A percentile compares a stretch with the other conserved stretches of the same genome.
These are phyloP conservation scores for Fusarium floridanum DNA, from an alignment of 2,329 filamentous ascomycete genomes.

Conservation along the genomic window DNA sequence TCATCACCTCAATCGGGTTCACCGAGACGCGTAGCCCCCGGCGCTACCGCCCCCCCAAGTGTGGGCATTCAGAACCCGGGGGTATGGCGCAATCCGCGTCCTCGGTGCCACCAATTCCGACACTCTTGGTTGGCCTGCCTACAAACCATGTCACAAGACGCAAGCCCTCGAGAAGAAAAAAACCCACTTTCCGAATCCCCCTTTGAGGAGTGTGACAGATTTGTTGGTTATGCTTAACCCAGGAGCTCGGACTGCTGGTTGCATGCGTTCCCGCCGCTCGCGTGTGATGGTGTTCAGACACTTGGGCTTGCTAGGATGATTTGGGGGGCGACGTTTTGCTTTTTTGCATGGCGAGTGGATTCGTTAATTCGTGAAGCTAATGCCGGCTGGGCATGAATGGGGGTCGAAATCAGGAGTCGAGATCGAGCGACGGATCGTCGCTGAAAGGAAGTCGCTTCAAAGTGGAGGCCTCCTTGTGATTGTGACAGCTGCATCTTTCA, in stretches of 20 bases:
- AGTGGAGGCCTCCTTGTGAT: conserved; percentile 1
- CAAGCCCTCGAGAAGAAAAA: background rate
- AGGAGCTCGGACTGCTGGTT: background rate
- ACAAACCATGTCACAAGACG: background rate
- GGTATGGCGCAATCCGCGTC: conserved; percentile 8
- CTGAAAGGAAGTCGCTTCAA: background rate
- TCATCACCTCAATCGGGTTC: background rate
- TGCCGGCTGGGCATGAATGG: background rate
- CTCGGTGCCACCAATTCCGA: conserved; percentile 1
- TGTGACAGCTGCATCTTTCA: background rate
- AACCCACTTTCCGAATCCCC: background rate
- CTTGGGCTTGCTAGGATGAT: background rate
- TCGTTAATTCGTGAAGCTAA: background rate
- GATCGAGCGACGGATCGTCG: conserved; percentile 12
- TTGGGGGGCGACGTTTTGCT: conserved; percentile 1
- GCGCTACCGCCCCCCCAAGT: background rate
- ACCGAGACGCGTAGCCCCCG: background rate
- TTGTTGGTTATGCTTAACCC: conserved; percentile 4
- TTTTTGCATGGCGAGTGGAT: background rate
- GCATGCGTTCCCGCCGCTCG: background rate
- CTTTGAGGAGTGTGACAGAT: background rate
- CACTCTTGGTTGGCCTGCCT: background rate
- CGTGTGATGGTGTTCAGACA: background rate
- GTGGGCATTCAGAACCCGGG: background rate
- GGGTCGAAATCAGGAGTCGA: background rate